These are phyloP conservation scores for Claviceps quebecensis DNA, from an alignment of 2,329 filamentous ascomycete species.

Conservation along the genomic window DNA sequence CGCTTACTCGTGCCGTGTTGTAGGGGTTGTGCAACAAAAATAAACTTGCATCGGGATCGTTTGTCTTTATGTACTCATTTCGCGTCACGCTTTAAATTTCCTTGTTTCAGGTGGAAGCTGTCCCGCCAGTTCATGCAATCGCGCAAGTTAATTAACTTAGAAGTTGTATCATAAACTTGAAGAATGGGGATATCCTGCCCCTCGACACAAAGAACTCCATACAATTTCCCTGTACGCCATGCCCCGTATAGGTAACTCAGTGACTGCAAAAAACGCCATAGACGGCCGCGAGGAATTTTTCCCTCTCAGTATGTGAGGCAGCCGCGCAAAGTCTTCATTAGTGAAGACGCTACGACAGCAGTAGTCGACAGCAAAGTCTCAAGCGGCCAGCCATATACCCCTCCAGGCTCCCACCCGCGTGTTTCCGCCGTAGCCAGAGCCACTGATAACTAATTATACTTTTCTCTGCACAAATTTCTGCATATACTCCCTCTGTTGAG, in stretches of 20 bases:
- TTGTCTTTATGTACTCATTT: not conserved
- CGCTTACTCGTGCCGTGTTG: no score
- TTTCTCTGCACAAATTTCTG: conserved; percentile 27
- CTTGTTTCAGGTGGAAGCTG: not conserved
- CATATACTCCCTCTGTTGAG: conserved; percentile 36
- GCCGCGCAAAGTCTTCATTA: no score
- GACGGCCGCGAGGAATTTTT: no score
- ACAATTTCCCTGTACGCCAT: not conserved
- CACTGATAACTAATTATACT: conserved; percentile 4
- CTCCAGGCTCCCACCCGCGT: no score
- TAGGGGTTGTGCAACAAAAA: no score
- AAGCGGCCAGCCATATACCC: no score
- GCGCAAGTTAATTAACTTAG: conserved; percentile 12
- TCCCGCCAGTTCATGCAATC: conserved; percentile 4
- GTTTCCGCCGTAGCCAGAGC: not conserved
- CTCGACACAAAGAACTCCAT: not conserved
- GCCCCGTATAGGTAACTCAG: no score
- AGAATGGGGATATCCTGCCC: not conserved
- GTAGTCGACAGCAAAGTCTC: no score
- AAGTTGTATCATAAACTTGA: conserved; percentile 18
- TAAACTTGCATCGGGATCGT: not conserved
- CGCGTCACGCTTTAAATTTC: not conserved
- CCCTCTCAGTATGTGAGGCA: no score
- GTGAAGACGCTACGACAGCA: no score
- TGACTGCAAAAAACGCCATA: no score